phyloP scores from a whole-genome alignment of 2,329 filamentous ascomycete species.

The Penicillium corylophilum region DNA sequence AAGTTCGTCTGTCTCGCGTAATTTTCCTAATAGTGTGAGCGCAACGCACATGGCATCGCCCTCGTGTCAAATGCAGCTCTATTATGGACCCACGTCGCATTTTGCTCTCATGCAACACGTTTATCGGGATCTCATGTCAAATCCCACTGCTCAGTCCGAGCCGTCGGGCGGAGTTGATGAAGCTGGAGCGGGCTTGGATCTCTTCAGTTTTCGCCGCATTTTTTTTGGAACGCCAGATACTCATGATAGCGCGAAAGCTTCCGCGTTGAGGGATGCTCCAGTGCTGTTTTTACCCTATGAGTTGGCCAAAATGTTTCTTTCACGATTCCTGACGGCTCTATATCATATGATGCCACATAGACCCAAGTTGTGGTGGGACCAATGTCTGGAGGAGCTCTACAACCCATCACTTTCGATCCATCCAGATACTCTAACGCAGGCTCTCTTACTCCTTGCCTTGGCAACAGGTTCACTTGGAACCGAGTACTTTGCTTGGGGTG shows the following conservation, averaged over 20 bases:
- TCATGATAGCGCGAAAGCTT: conserved; percentile 27
- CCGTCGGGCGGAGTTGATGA: conserved; percentile 37
- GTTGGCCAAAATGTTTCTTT: conserved; percentile 39
- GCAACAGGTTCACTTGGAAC: conserved; percentile 41
- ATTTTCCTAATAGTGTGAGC: conserved; percentile 46
- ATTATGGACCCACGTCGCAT: conserved; percentile 50
- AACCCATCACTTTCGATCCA: conserved; percentile 28
- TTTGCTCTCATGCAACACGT: conserved; percentile 46
- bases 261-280: conserved; percentile 23
- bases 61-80: conserved; percentile 46
- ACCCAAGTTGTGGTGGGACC: conserved; percentile 36
- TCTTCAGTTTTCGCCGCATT: conserved; percentile 40
- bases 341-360: conserved; percentile 42
- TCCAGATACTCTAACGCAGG: conserved; percentile 37
- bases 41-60: conserved; percentile 49
- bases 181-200: conserved; percentile 38
- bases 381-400: conserved; percentile 39
- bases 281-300: conserved; percentile 43
- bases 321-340: conserved; percentile 43
- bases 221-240: conserved; percentile 44
- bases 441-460: conserved; percentile 41
- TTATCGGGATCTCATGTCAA: conserved; percentile 33
- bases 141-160: conserved; percentile 15
- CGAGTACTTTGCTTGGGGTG: conserved; percentile 41
- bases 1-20: conserved; percentile 23